Conservation (phyloP, 129 eudicot genomes). For the Tanacetum coccineum region DNA sequence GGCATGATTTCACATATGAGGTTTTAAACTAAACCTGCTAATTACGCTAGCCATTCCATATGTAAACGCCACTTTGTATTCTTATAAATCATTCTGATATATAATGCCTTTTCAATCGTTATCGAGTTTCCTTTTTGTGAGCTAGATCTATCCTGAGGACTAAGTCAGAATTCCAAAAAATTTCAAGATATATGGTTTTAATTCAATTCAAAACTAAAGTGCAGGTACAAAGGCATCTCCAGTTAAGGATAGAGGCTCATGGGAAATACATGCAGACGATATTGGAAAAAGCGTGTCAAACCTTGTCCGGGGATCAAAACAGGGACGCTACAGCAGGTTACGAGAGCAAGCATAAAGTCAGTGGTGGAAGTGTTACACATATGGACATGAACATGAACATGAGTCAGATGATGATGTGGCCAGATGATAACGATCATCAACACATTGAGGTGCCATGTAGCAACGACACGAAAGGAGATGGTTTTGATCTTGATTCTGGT, state of each 20-base stretch:
- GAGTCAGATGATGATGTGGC: conserved; percentile 35
- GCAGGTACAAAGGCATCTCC: conserved; percentile 93
- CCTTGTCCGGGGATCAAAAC: conserved; percentile 76
- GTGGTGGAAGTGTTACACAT: conserved; percentile 8
- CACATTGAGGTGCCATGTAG: conserved; percentile 31
- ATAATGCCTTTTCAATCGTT: too few species aligned
- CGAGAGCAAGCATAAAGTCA: conserved; percentile 30
- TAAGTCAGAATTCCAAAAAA: too few species aligned
- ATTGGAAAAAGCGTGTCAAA: conserved; percentile 94
- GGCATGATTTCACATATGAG: too few species aligned
- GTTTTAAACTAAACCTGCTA: too few species aligned
- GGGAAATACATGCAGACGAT: conserved; percentile 98
- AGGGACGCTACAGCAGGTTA: conserved; percentile 35
- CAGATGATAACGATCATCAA: conserved; percentile 28
- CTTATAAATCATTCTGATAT: too few species aligned
- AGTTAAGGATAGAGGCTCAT: conserved; percentile 91
- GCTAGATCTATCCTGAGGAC: too few species aligned
- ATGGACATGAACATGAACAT: conserved; percentile 35
- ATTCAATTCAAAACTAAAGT: too few species aligned
- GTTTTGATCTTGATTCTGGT: conserved; percentile 33
- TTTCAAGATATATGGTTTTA: too few species aligned
- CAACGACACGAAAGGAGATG: conserved; percentile 37
- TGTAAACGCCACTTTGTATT: too few species aligned
- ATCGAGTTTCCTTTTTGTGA: too few species aligned
- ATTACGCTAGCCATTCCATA: too few species aligned